Evolutionary conservation across 352 stramenopile species (phyloP).

Genomic region (Ophiocytium majus): DNA sequence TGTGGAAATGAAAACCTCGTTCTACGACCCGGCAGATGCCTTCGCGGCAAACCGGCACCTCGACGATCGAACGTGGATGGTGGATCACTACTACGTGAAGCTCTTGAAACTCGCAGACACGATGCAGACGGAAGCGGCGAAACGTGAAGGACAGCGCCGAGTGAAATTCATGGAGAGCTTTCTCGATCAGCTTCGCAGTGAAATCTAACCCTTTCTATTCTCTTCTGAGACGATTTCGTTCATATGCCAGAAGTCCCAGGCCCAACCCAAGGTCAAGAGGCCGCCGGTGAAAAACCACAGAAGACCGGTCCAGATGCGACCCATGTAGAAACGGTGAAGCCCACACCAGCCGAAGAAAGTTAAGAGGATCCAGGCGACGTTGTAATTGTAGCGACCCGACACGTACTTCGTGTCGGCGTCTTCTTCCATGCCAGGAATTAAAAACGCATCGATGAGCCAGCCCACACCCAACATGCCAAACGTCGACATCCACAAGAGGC

Average conservation of each 20-base stretch:
- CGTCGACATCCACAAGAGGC: neutral
- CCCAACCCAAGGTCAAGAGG: neutral
- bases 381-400: neutral
- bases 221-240: neutral
- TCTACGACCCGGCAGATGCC: neutral
- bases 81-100: conserved; percentile 8
- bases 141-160: neutral
- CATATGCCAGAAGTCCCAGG: neutral
- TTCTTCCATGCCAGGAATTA: neutral
- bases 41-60: neutral
- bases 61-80: neutral
- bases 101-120: neutral
- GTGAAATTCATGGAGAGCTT: neutral
- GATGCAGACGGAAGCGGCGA: conserved; percentile 1
- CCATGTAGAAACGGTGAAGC: conserved; percentile 12
- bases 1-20: neutral
- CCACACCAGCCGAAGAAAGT: neutral
- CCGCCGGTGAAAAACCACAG: neutral
- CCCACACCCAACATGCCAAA: neutral
- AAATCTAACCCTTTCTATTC: neutral
- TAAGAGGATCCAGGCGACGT: conserved; percentile 6
- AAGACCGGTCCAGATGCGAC: neutral
- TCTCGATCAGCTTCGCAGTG: neutral
- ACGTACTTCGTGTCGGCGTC: neutral
- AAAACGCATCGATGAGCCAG: conserved; percentile 11